Conservation (phyloP, 805 yeast species). For the Saccharomycopsis malanga region DNA sequence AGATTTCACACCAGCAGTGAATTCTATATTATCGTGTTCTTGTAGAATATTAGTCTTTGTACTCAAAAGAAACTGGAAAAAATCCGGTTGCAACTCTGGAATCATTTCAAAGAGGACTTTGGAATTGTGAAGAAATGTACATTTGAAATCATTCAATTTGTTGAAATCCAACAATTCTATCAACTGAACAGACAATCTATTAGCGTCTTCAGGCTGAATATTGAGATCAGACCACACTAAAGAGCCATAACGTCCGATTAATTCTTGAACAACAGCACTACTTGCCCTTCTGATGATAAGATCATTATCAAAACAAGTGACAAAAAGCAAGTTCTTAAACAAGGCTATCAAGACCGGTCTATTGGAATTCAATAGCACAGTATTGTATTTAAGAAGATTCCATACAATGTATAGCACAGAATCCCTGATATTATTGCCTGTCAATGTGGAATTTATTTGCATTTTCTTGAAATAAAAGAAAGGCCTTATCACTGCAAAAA, state of each 20-base stretch:
- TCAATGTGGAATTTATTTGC: conserved; percentile 37
- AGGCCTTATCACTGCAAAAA: conserved; percentile 21
- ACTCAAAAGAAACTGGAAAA: conserved; percentile 15
- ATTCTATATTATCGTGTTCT: not conserved
- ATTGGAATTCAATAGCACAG: conserved; percentile 22
- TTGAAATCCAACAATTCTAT: conserved; percentile 55
- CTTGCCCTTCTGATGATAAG: conserved; percentile 72
- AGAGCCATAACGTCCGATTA: conserved; percentile 67
- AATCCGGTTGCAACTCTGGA: conserved; percentile 4
- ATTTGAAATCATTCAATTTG: conserved; percentile 36
- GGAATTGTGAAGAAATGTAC: conserved; percentile 36
- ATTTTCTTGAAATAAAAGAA: conserved; percentile 50
- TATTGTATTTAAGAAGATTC: conserved; percentile 52
- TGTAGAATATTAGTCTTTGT: not conserved
- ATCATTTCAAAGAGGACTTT: conserved; percentile 19
- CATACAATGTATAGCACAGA: conserved; percentile 81
- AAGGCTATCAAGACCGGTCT: conserved; percentile 22
- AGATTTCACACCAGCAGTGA: conserved; percentile 17
- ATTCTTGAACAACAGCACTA: conserved; percentile 81
- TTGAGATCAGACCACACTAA: conserved; percentile 28
- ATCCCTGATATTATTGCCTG: conserved; percentile 72
- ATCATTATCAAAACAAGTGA: conserved; percentile 66
- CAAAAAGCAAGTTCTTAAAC: conserved; percentile 36
- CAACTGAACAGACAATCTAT: conserved; percentile 38
- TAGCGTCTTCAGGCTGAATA: conserved; percentile 24